Conservation (phyloP, 257 asterid genomes). For the Plectranthus barbatus region DNA sequence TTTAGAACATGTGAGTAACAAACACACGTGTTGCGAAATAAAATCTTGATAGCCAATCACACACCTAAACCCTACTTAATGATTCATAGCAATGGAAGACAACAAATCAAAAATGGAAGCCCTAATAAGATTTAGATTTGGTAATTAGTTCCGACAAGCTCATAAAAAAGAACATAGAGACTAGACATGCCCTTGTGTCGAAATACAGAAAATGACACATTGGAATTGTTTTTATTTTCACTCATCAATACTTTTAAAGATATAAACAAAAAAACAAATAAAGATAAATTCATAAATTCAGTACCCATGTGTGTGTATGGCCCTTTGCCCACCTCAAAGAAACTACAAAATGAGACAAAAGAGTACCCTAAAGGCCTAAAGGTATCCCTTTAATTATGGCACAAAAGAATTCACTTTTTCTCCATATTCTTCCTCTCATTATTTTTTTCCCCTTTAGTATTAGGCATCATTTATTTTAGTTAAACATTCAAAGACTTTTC, state of each 20-base stretch:
- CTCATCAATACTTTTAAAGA: too few relatives aligned
- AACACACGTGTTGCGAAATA: too few relatives aligned
- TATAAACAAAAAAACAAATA: not conserved
- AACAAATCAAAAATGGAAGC: not conserved
- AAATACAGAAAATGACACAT: constrained; percentile 12
- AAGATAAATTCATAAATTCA: not conserved
- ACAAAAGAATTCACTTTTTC: constrained; percentile 8
- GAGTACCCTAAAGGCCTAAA: constrained; percentile 15
- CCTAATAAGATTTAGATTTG: not conserved
- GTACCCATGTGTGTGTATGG: constrained; percentile 25
- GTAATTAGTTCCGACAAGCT: constrained; percentile 19
- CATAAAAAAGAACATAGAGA: constrained; percentile 4
- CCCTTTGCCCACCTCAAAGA: constrained; percentile 23
- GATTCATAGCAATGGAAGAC: not conserved
- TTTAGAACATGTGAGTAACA: too few relatives aligned
- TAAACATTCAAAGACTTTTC: constrained; percentile 6
- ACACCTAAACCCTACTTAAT: not conserved
- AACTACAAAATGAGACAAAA: constrained; percentile 24
- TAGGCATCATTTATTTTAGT: not conserved
- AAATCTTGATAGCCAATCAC: too few relatives aligned
- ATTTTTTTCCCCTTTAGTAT: not conserved
- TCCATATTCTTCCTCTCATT: not conserved
- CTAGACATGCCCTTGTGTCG: constrained; percentile 8
- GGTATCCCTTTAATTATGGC: constrained; percentile 24
- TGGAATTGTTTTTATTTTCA: not conserved